phyloP scores from a whole-genome alignment of 2,329 filamentous ascomycete genomes.

The Mycosphaerelloides madeirae region DNA sequence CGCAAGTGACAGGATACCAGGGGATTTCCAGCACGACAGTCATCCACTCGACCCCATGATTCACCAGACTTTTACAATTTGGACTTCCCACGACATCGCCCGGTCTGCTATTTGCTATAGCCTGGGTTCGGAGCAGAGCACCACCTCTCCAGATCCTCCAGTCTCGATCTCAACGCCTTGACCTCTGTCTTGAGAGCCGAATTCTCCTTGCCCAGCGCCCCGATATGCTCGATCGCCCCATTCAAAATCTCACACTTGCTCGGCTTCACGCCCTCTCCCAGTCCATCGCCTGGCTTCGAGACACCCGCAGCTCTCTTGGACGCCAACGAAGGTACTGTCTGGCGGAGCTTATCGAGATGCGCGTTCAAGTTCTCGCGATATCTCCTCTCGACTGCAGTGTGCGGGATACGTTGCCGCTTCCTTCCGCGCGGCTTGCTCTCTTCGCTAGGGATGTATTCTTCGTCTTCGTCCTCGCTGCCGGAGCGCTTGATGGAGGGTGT shows the following conservation, averaged over 20 bases:
- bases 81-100: too few relatives aligned
- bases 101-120: constrained; percentile 7
- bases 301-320: constrained; percentile 16
- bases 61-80: too few relatives aligned
- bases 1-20: too few relatives aligned
- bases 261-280: constrained; percentile 28
- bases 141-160: constrained; percentile 29
- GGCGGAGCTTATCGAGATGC: constrained; percentile 32
- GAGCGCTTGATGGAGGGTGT: constrained; percentile 20
- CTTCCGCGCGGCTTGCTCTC: constrained; percentile 23
- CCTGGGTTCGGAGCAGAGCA: constrained; percentile 7
- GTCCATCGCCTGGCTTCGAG: constrained; percentile 15
- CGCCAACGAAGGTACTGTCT: constrained; percentile 29
- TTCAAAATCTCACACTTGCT: constrained; percentile 36
- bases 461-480: constrained; percentile 29
- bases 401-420: constrained; percentile 34
- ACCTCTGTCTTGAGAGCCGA: constrained; percentile 24
- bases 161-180: constrained; percentile 22
- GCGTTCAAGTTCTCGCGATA: constrained; percentile 36
- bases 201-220: constrained; percentile 26
- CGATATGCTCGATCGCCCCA: constrained; percentile 33
- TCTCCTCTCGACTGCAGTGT: constrained; percentile 34
- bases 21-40: too few relatives aligned
- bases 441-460: constrained; percentile 24
- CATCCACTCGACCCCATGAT: too few relatives aligned